Evolutionary conservation across 2,329 filamentous ascomycete species (phyloP).

Genomic region (Venturia effusa): DNA sequence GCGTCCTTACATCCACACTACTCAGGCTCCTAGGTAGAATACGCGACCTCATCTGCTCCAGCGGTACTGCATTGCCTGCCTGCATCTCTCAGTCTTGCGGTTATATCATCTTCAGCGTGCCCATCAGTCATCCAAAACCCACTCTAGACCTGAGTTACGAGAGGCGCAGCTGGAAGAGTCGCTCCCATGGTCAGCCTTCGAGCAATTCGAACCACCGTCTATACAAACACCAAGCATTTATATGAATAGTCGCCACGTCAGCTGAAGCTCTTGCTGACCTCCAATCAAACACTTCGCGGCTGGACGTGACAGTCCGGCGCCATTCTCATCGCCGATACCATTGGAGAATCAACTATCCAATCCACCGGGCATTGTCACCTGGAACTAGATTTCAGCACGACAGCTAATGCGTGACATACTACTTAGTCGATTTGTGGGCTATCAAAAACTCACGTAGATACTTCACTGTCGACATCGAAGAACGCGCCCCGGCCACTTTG

Average conservation of each 20-base stretch:
- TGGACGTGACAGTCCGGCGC: background rate
- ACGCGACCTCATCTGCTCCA: background rate
- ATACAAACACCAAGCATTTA: background rate
- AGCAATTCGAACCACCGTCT: background rate
- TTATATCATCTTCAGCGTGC: background rate
- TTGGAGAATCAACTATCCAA: background rate
- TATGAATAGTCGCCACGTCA: background rate
- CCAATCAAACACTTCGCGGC: background rate
- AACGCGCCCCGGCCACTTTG: background rate
- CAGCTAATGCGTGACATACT: background rate
- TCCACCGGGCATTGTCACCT: background rate
- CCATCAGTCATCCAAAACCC: background rate
- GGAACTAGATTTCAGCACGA: background rate
- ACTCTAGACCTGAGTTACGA: background rate
- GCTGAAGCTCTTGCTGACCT: background rate
- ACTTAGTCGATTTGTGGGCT: background rate
- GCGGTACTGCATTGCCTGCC: background rate
- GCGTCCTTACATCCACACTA: background rate
- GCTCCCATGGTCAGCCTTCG: background rate
- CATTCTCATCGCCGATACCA: background rate
- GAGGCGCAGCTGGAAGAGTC: background rate
- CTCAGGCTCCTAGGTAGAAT: background rate
- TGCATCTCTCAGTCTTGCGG: background rate
- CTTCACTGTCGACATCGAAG: background rate
- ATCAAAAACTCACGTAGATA: background rate